Conservation (phyloP, 345 rosid genomes). For the Pistacia atlantica region DNA sequence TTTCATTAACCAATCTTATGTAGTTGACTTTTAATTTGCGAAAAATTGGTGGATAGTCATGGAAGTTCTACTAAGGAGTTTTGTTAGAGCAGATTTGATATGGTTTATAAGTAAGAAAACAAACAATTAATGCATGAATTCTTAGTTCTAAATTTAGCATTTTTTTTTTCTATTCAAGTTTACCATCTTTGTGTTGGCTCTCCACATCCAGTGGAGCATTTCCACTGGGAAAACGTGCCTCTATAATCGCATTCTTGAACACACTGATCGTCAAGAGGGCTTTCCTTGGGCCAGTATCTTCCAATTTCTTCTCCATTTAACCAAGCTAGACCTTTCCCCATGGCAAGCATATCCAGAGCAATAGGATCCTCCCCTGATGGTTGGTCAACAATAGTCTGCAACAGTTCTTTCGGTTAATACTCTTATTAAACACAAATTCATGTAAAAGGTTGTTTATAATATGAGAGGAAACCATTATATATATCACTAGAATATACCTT, state of each 20-base stretch:
- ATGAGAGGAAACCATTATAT: neutral
- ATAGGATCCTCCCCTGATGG: conserved; percentile 86
- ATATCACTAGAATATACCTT: conserved; percentile 50
- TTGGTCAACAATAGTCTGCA: conserved; percentile 68
- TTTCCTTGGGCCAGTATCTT: conserved; percentile 76
- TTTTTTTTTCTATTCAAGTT: neutral
- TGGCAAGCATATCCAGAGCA: conserved; percentile 82
- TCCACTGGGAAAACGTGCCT: conserved; percentile 73
- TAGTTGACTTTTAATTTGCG: too few relatives aligned
- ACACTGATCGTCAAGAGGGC: conserved; percentile 48
- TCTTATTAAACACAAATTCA: neutral
- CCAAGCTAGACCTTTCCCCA: conserved; percentile 99
- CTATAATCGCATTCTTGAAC: conserved; percentile 73
- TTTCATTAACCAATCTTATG: too few relatives aligned
- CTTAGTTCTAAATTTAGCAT: too few relatives aligned
- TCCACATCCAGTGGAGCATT: conserved; percentile 88
- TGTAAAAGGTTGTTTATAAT: neutral
- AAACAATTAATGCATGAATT: too few relatives aligned
- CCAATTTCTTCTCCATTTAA: conserved; percentile 97
- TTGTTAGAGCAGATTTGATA: too few relatives aligned
- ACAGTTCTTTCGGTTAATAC: conserved; percentile 4
- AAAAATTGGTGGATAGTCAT: too few relatives aligned
- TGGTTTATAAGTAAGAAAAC: too few relatives aligned
- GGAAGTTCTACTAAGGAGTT: too few relatives aligned
- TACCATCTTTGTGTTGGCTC: conserved; percentile 97